Conservation (phyloP, 352 stramenopile species). For the Pythium pyrilobum region DNA sequence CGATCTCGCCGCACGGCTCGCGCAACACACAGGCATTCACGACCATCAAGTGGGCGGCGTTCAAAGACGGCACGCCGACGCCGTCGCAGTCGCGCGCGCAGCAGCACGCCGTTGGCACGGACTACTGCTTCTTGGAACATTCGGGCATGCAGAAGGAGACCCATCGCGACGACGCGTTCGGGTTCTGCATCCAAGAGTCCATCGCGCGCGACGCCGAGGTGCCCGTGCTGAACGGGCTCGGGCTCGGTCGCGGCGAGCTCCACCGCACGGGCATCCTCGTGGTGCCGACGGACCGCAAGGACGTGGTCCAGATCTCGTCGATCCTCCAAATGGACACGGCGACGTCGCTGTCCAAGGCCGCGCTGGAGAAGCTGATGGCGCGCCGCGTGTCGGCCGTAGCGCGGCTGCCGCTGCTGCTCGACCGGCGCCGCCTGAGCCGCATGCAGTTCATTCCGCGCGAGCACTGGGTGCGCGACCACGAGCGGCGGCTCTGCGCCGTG, state of each 20-base stretch:
- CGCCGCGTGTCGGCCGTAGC: slow-evolving; percentile 39
- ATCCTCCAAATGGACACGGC: slow-evolving; percentile 50
- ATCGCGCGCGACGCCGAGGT: slow-evolving; percentile 58
- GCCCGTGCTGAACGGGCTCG: slow-evolving; percentile 46
- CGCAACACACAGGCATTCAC: slow-evolving; percentile 43
- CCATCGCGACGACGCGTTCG: slow-evolving; percentile 25
- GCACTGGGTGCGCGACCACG: slow-evolving; percentile 56
- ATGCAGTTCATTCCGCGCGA: slow-evolving; percentile 43
- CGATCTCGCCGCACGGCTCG: slow-evolving; percentile 22
- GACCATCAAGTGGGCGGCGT: slow-evolving; percentile 74
- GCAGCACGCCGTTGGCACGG: slow-evolving; percentile 30
- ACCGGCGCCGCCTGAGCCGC: slow-evolving; percentile 49
- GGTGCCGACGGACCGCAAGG: slow-evolving; percentile 42
- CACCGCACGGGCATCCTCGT: slow-evolving; percentile 63
- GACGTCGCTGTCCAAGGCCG: slow-evolving; percentile 25
- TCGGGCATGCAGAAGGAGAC: slow-evolving; percentile 37
- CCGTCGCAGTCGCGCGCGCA: slow-evolving; percentile 11
- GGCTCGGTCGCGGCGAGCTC: slow-evolving; percentile 45
- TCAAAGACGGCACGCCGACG: slow-evolving; percentile 36
- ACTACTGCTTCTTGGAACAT: slow-evolving; percentile 83
- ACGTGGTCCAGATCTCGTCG: slow-evolving; percentile 60
- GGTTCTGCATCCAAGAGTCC: slow-evolving; percentile 67
- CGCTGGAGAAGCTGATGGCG: slow-evolving; percentile 44
- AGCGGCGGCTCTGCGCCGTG: slow-evolving; percentile 53
- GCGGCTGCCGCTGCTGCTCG: slow-evolving; percentile 45